These are phyloP conservation scores for Botrytis aclada DNA, from an alignment of 2,329 filamentous ascomycete genomes.

Conservation along the genomic window DNA sequence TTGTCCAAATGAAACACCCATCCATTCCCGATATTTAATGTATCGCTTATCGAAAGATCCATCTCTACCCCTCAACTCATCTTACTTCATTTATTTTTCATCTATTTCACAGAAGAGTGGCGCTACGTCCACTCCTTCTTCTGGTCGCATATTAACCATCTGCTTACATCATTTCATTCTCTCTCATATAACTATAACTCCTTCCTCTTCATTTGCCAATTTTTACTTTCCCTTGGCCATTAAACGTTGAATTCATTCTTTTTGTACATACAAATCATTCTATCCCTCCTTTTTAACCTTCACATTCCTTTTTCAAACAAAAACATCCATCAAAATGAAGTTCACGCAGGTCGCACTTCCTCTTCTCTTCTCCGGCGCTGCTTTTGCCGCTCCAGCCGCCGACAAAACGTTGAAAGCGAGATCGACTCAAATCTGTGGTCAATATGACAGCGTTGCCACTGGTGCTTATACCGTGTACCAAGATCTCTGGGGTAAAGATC, in stretches of 20 bases:
- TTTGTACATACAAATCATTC: constrained; percentile 1
- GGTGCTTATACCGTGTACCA: constrained; percentile 43
- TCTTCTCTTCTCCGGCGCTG: constrained; percentile 16
- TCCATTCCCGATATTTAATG: background rate
- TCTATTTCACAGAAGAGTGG: background rate
- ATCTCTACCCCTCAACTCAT: constrained; percentile 10
- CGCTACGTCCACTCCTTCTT: background rate
- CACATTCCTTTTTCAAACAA: background rate
- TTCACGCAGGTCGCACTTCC: constrained; percentile 21
- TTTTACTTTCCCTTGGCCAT: background rate
- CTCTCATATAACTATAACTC: constrained; percentile 1
- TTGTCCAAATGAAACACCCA: constrained; percentile 5
- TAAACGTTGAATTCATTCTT: background rate
- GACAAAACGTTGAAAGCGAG: background rate
- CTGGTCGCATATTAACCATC: background rate
- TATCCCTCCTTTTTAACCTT: background rate
- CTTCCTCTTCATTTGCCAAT: background rate
- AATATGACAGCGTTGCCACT: constrained; percentile 29
- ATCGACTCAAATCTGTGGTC: constrained; percentile 26
- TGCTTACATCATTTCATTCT: background rate
- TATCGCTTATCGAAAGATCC: constrained; percentile 12
- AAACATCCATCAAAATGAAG: constrained; percentile 17
- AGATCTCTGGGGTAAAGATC: constrained; percentile 28
- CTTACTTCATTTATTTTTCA: constrained; percentile 17
- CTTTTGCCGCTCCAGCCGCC: constrained; percentile 12